Base-by-base conservation (phyloP, 495 filamentous ascomycete genomes). In the Penicillium salamii region DNA sequence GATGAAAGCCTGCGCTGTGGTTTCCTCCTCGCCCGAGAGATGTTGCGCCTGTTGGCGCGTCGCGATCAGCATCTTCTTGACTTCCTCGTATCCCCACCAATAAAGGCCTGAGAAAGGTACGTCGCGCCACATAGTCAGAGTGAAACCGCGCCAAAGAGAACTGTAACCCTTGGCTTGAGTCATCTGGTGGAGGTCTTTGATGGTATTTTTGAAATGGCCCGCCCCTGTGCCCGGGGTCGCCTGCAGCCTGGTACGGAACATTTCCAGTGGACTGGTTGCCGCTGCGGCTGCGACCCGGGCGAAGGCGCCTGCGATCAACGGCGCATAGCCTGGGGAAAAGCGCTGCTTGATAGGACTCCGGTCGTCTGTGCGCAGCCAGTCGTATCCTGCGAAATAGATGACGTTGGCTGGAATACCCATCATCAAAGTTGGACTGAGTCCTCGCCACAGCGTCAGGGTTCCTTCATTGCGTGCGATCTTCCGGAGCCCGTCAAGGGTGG, bases 301-400 rank as follows among this genome's bases (percentile, higher is more conserved):
- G 7, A 78, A 62, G 3, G 85, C 76, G 2, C 95, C 93, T 14
- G 90, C 91, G 8, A 88, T 73, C 3, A 97, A 77, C 1, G 93
- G 90, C 3, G 86, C 82, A 63, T 87, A 91, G 2, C 65, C 57
- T 49, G 89, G 87, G 9, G 76, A 70, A 4, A 89, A 59, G 20
- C 72, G 42, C 24, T 70, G 72, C 39, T 76, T 75, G 51, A 96
- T 78, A 0, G 89, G 91, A 45, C 86, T 90, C 31, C 67, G 65
- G 1, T 75, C 71, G 59, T 86, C 87, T 18, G 71, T 84, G 12
- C 93, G 85, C 50, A 98, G 69, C 83, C 88, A 93, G 59, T 98
- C 93, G 65, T 98, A 98, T n/a, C 92, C 93, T 26, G 93, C 92
- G 58, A 97, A 96, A 69, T 98, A 98, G 50, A 98, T 97, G 52